Base-by-base conservation (phyloP, 352 stramenopile genomes). In the Pythium sp. region DNA sequence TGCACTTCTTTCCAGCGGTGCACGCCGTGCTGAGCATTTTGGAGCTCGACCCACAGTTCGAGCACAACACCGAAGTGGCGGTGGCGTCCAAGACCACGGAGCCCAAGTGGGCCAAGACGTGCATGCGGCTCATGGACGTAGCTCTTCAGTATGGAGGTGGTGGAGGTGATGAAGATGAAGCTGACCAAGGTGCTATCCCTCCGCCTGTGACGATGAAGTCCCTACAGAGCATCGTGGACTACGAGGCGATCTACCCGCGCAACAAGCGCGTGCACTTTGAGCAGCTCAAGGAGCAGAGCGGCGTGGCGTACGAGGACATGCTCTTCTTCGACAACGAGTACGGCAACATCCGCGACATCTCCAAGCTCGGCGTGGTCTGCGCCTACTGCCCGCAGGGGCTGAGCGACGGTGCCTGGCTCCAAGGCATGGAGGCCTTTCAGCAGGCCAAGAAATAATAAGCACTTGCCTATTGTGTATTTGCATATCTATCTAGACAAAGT, bases 251-350 rank as follows among this genome's bases (percentile, higher is more conserved):
- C 56, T 93, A 97, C 58, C 84, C 86, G 15, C 84, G 84, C 67
- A 93, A 91, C 75, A 97, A 97, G 76, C 73, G 77, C 55, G 81
- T 88, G 59, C 96, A 99, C 82, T 99, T 99, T 76, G 88, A 91
- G 62, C 80, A 93, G 63, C 72, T 99, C 34, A 79, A 90, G 62
- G 83, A 97, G 57, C 49, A 92, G n/a, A 98, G 91, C 49, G 83
- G 86, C 36, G 86, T 99, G 57, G 74, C 75, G 28, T 98, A 97
- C 73, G 82, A 97, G 74, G 84, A 96, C 64, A 99, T 99, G 96
- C 81, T 99, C 41, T 99, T 99, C 79, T 99, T 98, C 75, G 96
- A 99, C 80, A 97, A 97, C 68, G 89, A 97, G 73, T 81, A 79
- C 41, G 79, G 84, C 67, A 97, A 97, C 75, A 90, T 93, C 57